These are phyloP conservation scores for Puccinia hordei DNA, from an alignment of 1,284 basidiomycete genomes.

Conservation along the genomic window DNA sequence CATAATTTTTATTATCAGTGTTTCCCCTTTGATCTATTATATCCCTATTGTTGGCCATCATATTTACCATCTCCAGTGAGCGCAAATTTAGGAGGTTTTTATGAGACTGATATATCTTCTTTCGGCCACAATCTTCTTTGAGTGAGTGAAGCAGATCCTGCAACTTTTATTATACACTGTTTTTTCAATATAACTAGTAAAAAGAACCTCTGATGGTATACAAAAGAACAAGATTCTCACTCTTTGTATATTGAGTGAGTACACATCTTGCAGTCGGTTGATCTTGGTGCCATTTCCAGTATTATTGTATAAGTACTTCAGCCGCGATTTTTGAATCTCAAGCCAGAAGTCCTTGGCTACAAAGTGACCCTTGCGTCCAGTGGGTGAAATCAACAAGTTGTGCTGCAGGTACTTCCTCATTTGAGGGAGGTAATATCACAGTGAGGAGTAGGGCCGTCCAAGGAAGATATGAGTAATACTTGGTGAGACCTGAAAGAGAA, in stretches of 20 bases:
- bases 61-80: too few species aligned
- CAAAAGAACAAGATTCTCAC: neutral
- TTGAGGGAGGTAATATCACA: neutral
- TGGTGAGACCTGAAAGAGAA: neutral
- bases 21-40: too few species aligned
- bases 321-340: neutral
- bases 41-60: too few species aligned
- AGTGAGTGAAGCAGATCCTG: too few species aligned
- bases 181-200: too few species aligned
- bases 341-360: neutral
- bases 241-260: neutral
- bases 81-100: too few species aligned
- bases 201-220: too few species aligned
- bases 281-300: neutral
- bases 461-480: neutral
- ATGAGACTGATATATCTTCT: too few species aligned
- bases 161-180: too few species aligned
- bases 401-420: neutral
- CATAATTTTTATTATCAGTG: too few species aligned
- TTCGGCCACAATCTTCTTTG: too few species aligned
- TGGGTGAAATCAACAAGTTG: neutral
- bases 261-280: neutral
- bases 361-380: too few species aligned
- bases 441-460: neutral
- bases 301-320: neutral